Evolutionary conservation across 208 protist genomes (phyloP), one percentile per base, ranked within the genome.

Genomic region (Leishmania tropica): DNA sequence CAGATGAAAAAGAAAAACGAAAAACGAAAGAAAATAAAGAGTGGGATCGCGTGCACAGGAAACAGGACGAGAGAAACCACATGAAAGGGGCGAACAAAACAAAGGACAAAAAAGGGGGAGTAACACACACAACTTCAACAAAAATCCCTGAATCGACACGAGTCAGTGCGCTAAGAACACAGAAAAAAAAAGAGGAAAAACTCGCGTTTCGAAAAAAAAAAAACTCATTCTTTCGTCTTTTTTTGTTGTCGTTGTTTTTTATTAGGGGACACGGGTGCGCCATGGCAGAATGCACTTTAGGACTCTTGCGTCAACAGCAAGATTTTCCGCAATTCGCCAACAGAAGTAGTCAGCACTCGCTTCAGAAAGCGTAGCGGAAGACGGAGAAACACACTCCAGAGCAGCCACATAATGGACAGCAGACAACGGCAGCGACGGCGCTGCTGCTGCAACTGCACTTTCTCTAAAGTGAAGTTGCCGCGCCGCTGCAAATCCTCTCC

Each of bases 301-400:
- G 19, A 19, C 28, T 54, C 10, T 2, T 54, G 70, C n/a, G 37
- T 15, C 31, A 60, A 10, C 58, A 51, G 37, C 53, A 81, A 54
- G 54, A 65, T 5, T 47, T 62, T 37, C 51, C 73, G 19, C 21
- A 40, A 17, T 62, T 47, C 21, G 47, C 13, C n/a, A 28, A 51
- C 73, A 28, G 73, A 35, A 2, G 53, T 19, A 24, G 70, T 37
- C 21, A 74, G 54, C 40, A 37, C 75, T 40, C 75, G 75, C 58
- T 21, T 21, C 35, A 80, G 51, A 8, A 81, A 53, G 56, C 71
- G 76, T 24, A 68, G 35, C 10, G 76, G 65, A 10, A 84, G 67
- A 1, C 68, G 75, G 28, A 79, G 45, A 60, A 84, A 56, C 51
- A 84, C 21, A 42, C 35, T 62, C 17, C 74, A 42, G 8, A 77